Base-by-base conservation (phyloP, 352 stramenopile genomes). In the Phytophthora sp. region DNA sequence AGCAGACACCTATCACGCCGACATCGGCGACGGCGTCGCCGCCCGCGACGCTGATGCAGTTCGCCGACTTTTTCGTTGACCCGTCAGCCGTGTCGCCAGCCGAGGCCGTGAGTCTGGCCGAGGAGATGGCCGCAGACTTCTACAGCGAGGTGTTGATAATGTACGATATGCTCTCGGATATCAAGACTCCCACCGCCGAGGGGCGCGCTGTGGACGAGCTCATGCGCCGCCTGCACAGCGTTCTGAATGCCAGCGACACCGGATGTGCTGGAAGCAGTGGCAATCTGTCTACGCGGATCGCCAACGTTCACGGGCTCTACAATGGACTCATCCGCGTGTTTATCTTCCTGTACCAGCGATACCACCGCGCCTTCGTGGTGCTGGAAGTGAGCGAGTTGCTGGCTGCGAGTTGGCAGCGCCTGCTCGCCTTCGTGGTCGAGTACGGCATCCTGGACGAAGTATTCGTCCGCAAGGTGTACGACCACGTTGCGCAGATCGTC, bases 131-230 rank as follows among this genome's bases (percentile, higher is more conserved):
- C 1, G 74, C 74, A 5, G 82, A 91, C 47, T 86, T 91, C 20
- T 86, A 73, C 61, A 87, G 80, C 57, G 82, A 90, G 57, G 59
- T 74, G 13, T 84, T 70, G 16, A 86, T 83, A 58, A 71, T 91
- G 58, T 86, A 87, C 67, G 74, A 89, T 61, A 86, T 89, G 79
- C 69, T 86, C 27, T 91, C 80, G 44, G 82, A 89, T 21, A 74
- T 89, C 46, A 82, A 84, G 62, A 67, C 52, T 5, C 69, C 62
- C 23, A 87, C 45, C 3, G 68, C 73, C n/a, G 80, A 88, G 35
- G 60, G 62, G 21, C 63, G 52, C 53, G 78, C 78, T 11, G 79
- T 89, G 39, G 78, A 88, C 60, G 79, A 88, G 52, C 77, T 89
- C 38, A 88, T 89, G 71, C 63, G 59, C 16, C 77, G 81, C 47